A percentile compares a stretch with the other conserved stretches of the same genome.
Evolutionary conservation across 2,329 filamentous ascomycete species (phyloP).

Genomic region (Monosporascus sp.): DNA sequence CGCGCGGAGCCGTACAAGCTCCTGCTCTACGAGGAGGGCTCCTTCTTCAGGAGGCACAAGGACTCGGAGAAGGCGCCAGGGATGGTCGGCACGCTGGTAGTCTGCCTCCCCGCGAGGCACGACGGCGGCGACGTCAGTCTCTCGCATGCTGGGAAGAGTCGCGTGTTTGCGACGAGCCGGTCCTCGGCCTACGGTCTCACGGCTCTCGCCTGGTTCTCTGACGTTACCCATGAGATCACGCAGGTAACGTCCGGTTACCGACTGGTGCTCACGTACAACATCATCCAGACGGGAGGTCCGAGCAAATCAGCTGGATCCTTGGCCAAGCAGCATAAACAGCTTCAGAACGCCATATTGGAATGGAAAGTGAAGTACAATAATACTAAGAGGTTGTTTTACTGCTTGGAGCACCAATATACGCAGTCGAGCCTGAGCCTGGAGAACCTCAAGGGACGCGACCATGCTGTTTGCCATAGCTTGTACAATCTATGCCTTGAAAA

Average conservation of each 20-base stretch:
- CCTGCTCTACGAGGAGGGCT: conserved; percentile 36
- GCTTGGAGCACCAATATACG: background rate
- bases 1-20: conserved; percentile 30
- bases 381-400: background rate
- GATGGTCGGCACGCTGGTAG: conserved; percentile 38
- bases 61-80: conserved; percentile 35
- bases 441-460: background rate
- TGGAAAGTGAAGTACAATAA: background rate
- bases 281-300: conserved; percentile 23
- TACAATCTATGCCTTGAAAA: background rate
- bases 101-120: conserved; percentile 37
- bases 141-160: conserved; percentile 21
- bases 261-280: conserved; percentile 41
- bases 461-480: background rate
- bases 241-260: conserved; percentile 35
- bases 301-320: conserved; percentile 2
- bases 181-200: conserved; percentile 21
- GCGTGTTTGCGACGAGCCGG: conserved; percentile 19
- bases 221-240: conserved; percentile 40
- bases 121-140: conserved; percentile 34
- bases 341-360: background rate
- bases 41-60: conserved; percentile 36
- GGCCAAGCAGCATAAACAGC: background rate
- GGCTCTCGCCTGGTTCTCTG: conserved; percentile 36
- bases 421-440: background rate